Base-by-base conservation (phyloP, 192 early-diverging fungal genomes). In the Dimargaris xerosporica region DNA sequence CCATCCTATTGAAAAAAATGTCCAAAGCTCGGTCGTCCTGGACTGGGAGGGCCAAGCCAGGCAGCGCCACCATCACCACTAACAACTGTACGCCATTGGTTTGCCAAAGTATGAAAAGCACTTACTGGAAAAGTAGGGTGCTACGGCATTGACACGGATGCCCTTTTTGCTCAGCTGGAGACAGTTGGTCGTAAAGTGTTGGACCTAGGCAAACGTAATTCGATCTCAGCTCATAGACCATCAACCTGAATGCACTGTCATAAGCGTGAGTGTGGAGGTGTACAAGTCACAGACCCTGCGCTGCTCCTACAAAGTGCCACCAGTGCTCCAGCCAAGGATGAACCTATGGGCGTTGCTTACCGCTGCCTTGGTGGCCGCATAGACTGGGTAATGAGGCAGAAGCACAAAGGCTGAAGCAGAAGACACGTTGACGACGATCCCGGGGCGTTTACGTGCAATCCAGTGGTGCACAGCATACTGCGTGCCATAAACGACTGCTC, bases 331-430 rank as follows among this genome's bases (percentile, higher is more conserved):
- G 3, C 7, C 34, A 5, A 39, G 34, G 2, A 39, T 39, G 2
- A 39, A 39, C 34, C 2, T 7, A 39, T 7, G 7, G 2, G 2
- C 2, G 34, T 7, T 7, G 7, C 34, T 39, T 15, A 90, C 80
- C 17, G 82, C 89, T 52, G 75, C 82, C 73, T 91, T 91, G 28
- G 85, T 82, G 0, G 86, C 86, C 9, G 79, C 79, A 68, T 91
- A 91, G 10, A 86, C 79, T 2, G 86, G 86, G 46, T 81, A 78
- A 34, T 69, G 68, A 21, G 74, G 65, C n/a, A 72, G 54, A 0
- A 79, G 77, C 56, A 73, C 73, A 25, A 85, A 72, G 0, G 85
- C 89, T 44, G 86, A 85, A 58, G 86, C 75, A 9, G 85, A 87
- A 1, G 89, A 82, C 4, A 83, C 85, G 64, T 88, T 92, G 45